phyloP scores from a whole-genome alignment of 83 land plant species.

The Thuja plicata region DNA sequence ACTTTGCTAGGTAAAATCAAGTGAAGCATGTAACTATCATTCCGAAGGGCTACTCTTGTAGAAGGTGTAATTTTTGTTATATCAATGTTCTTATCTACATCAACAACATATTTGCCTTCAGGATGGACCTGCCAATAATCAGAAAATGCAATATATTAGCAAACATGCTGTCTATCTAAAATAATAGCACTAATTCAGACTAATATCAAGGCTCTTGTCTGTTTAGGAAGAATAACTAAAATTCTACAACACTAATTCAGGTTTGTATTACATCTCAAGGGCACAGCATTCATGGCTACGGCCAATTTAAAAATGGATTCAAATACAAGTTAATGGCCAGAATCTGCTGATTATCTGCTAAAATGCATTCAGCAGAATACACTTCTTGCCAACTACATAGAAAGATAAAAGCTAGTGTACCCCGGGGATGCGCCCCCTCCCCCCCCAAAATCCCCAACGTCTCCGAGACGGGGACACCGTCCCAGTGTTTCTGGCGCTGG shows the following conservation, averaged over 20 bases:
- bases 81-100: slow-evolving; percentile 90
- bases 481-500: no score
- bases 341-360: neutral
- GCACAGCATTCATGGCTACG: neutral
- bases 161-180: neutral
- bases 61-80: slow-evolving; percentile 95
- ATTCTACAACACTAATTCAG: neutral
- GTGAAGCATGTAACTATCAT: slow-evolving; percentile 93
- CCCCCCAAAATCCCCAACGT: no score
- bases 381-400: neutral
- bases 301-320: neutral
- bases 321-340: neutral
- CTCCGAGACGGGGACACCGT: no score
- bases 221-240: neutral
- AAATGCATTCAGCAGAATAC: neutral
- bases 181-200: neutral
- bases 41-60: slow-evolving; percentile 91
- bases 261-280: neutral
- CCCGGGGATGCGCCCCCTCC: no score
- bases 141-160: neutral
- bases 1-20: slow-evolving; percentile 95
- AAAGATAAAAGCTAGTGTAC: neutral
- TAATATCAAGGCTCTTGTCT: neutral
- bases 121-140: slow-evolving; percentile 79
- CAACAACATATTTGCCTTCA: slow-evolving; percentile 98